Conservation (phyloP, 2,329 filamentous ascomycete genomes). For the Orbilia brochopaga region DNA sequence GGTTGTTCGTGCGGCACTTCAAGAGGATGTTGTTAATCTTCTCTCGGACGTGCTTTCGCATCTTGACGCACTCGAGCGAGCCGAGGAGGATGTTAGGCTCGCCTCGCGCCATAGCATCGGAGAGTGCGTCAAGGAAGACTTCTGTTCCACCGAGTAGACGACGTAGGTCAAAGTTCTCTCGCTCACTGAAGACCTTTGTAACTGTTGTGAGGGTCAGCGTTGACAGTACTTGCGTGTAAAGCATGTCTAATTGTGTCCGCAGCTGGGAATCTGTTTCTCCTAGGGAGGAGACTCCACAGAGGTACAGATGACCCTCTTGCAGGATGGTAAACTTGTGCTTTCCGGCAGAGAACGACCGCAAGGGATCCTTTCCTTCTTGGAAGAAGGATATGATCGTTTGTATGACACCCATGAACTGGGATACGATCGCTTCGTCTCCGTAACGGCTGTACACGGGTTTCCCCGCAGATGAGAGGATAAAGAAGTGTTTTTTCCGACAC, state of each 20-base stretch:
- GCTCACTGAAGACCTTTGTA: slow-evolving; percentile 82
- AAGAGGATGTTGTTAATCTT: slow-evolving; percentile 86
- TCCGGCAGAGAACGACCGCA: slow-evolving; percentile 86
- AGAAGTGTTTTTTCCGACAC: slow-evolving; percentile 92
- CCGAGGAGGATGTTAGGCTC: slow-evolving; percentile 88
- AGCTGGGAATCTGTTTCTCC: slow-evolving; percentile 92
- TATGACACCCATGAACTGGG: slow-evolving; percentile 90
- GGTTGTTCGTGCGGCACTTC: slow-evolving; percentile 74
- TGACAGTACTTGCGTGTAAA: slow-evolving; percentile 98
- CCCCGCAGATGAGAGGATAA: slow-evolving; percentile 92
- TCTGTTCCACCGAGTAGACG: slow-evolving; percentile 91
- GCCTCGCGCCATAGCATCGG: slow-evolving; percentile 91
- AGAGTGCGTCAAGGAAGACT: slow-evolving; percentile 83
- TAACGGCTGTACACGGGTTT: slow-evolving; percentile 98
- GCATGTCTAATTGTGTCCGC: slow-evolving; percentile 81
- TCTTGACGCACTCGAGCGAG: slow-evolving; percentile 87
- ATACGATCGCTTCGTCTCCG: slow-evolving; percentile 86
- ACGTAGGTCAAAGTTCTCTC: slow-evolving; percentile 91
- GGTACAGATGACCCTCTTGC: slow-evolving; percentile 84
- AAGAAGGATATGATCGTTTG: slow-evolving; percentile 99
- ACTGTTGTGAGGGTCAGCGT: slow-evolving; percentile 89
- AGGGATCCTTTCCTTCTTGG: slow-evolving; percentile 72
- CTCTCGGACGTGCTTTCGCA: slow-evolving; percentile 84
- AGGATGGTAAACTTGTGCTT: slow-evolving; percentile 83
- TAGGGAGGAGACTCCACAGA: slow-evolving; percentile 89